A percentile compares a stretch with the other conserved stretches of the same genome.
Conservation (phyloP, 106 monocot species). For the Allium sativum region DNA sequence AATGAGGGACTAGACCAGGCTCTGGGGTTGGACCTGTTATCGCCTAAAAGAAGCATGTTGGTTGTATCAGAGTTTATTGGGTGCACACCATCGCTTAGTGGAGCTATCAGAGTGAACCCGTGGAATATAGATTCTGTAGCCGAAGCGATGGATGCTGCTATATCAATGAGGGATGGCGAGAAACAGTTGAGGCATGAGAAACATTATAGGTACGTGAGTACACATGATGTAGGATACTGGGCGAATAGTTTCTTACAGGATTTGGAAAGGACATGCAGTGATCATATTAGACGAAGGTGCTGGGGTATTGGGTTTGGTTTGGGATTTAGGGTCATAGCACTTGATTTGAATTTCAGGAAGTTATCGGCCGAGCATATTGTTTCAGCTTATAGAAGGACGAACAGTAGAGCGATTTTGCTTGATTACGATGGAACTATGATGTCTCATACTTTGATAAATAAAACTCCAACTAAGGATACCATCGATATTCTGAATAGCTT, state of each 20-base stretch:
- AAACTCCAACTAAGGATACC: slow-evolving; percentile 25
- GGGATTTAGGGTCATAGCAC: slow-evolving; percentile 35
- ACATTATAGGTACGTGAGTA: slow-evolving; percentile 39
- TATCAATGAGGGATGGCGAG: slow-evolving; percentile 24
- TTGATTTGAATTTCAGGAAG: slow-evolving; percentile 39
- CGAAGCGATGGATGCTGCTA: slow-evolving; percentile 36
- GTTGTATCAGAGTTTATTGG: slow-evolving; percentile 46
- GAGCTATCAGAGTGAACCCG: slow-evolving; percentile 43
- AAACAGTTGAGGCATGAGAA: slow-evolving; percentile 45
- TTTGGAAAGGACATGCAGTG: slow-evolving; percentile 37
- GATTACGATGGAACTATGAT: slow-evolving; percentile 53
- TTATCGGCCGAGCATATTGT: slow-evolving; percentile 35
- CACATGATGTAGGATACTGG: slow-evolving; percentile 46
- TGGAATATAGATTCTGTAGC: slow-evolving; percentile 44
- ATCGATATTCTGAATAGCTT: slow-evolving; percentile 33
- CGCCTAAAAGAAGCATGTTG: slow-evolving; percentile 35
- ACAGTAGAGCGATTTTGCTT: slow-evolving; percentile 30
- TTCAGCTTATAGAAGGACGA: slow-evolving; percentile 37
- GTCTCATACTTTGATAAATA: slow-evolving; percentile 36
- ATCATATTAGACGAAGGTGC: slow-evolving; percentile 31
- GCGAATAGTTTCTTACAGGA: slow-evolving; percentile 41
- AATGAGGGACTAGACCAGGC: slow-evolving; percentile 23
- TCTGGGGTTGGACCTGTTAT: slow-evolving; percentile 7
- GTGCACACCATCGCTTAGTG: slow-evolving; percentile 45
- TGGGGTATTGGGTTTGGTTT: slow-evolving; percentile 49